Evolutionary conservation across 1,139 yeast species (phyloP).

Genomic region (Candida sanyaensis): DNA sequence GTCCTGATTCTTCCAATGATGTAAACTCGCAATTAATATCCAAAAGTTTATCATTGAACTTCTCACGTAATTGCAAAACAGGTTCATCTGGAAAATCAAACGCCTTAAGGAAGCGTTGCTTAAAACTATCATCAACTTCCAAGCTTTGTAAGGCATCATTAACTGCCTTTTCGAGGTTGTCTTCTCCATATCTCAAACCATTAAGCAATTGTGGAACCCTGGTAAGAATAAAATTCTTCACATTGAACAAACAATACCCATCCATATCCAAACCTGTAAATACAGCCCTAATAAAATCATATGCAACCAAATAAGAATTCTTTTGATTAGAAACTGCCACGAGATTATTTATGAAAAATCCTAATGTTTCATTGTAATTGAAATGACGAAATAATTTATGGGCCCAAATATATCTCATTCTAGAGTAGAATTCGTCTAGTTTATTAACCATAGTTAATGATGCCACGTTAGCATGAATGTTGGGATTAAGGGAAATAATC

Average conservation of each 20-base stretch:
- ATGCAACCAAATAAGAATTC: conserved; percentile 15
- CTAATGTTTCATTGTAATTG: conserved; percentile 1
- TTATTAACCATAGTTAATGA: conserved; percentile 7
- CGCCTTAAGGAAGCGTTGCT: conserved; percentile 55
- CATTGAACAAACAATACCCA: conserved; percentile 25
- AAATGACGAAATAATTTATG: conserved; percentile 7
- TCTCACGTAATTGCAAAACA: conserved; percentile 18
- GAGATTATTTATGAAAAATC: conserved; percentile 4
- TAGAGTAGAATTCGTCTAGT: conserved; percentile 3
- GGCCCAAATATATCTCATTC: conserved; percentile 8
- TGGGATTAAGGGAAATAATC: conserved; percentile 1
- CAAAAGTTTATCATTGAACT: conserved; percentile 37
- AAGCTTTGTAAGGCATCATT: conserved; percentile 18
- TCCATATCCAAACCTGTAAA: conserved; percentile 18
- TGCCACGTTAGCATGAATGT: neutral
- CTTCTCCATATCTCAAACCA: conserved; percentile 20
- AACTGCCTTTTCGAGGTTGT: conserved; percentile 18
- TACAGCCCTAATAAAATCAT: conserved; percentile 23
- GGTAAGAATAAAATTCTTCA: conserved; percentile 37
- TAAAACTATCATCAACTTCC: conserved; percentile 39
- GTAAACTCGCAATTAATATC: conserved; percentile 57
- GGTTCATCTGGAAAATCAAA: conserved; percentile 15
- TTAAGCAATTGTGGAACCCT: conserved; percentile 27
- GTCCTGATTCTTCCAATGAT: conserved; percentile 52
- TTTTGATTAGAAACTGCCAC: neutral